Percentiles rank a stretch among this genome's conserved stretches.
phyloP scores from a whole-genome alignment of 345 rosid species.

The Mangifera indica region DNA sequence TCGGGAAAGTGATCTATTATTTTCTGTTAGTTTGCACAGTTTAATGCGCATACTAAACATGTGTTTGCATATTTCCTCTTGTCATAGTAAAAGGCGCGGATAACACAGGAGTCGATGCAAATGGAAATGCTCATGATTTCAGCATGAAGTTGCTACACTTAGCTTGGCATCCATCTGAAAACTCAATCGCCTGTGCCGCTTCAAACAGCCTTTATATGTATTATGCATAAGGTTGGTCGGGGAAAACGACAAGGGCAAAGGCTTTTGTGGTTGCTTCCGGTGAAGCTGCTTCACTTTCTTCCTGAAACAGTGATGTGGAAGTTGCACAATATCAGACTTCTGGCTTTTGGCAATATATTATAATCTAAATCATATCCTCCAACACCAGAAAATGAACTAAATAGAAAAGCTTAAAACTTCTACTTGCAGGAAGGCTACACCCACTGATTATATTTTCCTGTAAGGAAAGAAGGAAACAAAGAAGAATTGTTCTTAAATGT shows the following conservation, averaged over 20 bases:
- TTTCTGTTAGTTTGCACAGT: neutral
- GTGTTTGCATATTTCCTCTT: neutral
- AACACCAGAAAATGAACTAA: slow-evolving; percentile 18
- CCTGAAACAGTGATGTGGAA: slow-evolving; percentile 19
- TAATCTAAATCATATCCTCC: slow-evolving; percentile 14
- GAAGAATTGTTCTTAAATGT: slow-evolving; percentile 26
- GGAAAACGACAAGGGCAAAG: slow-evolving; percentile 17
- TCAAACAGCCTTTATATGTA: slow-evolving; percentile 68
- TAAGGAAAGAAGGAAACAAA: slow-evolving; percentile 37
- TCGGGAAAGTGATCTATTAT: neutral
- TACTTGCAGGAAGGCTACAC: slow-evolving; percentile 27
- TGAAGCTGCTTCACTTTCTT: slow-evolving; percentile 17
- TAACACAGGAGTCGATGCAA: slow-evolving; percentile 43
- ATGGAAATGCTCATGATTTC: slow-evolving; percentile 56
- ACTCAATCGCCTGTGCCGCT: slow-evolving; percentile 55
- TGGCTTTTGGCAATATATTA: slow-evolving; percentile 18
- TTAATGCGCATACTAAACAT: neutral
- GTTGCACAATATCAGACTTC: slow-evolving; percentile 8
- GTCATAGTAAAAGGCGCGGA: slow-evolving; percentile 34
- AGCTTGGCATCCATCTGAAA: slow-evolving; percentile 62
- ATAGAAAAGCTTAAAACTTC: slow-evolving; percentile 11
- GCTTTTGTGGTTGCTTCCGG: slow-evolving; percentile 14
- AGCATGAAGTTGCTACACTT: slow-evolving; percentile 52
- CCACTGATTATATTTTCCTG: slow-evolving; percentile 38
- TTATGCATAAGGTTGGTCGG: slow-evolving; percentile 39